These are phyloP conservation scores for Nissolia schottii DNA, from an alignment of 306 rosid genomes.

Conservation along the genomic window DNA sequence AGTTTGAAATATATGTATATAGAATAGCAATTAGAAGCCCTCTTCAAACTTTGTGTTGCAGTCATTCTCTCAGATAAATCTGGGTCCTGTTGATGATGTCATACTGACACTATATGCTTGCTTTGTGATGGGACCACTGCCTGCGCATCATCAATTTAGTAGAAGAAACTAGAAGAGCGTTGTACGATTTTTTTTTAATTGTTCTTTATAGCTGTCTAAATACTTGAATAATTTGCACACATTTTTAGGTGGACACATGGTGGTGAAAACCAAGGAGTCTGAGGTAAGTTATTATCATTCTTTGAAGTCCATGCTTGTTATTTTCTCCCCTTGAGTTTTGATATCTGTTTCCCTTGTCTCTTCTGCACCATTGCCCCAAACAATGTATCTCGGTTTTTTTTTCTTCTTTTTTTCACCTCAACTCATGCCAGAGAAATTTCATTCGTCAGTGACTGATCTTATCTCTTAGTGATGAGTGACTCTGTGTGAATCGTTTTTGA, in stretches of 20 bases:
- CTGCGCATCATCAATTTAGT: constrained; percentile 15
- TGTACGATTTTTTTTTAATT: background rate
- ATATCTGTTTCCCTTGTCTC: background rate
- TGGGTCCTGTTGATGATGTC: background rate
- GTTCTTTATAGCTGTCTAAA: background rate
- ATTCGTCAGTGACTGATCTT: background rate
- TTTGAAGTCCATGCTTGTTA: background rate
- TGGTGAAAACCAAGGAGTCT: constrained; percentile 9
- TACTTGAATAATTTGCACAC: background rate
- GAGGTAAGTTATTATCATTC: constrained; percentile 18
- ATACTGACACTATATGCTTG: background rate
- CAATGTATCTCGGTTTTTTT: too few relatives aligned
- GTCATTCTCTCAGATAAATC: background rate
- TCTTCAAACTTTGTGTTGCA: background rate
- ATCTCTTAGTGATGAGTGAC: too few relatives aligned
- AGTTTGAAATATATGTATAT: background rate
- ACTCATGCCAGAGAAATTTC: background rate
- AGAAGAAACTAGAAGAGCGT: background rate
- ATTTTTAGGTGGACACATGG: constrained; percentile 23
- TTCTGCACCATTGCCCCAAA: too few relatives aligned
- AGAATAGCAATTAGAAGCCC: background rate
- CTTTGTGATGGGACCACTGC: background rate
- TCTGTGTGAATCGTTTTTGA: background rate
- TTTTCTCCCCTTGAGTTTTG: background rate
- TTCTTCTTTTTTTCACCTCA: too few relatives aligned